Evolutionary conservation across 148 eudicot species (phyloP).

Genomic region (Silene conica): DNA sequence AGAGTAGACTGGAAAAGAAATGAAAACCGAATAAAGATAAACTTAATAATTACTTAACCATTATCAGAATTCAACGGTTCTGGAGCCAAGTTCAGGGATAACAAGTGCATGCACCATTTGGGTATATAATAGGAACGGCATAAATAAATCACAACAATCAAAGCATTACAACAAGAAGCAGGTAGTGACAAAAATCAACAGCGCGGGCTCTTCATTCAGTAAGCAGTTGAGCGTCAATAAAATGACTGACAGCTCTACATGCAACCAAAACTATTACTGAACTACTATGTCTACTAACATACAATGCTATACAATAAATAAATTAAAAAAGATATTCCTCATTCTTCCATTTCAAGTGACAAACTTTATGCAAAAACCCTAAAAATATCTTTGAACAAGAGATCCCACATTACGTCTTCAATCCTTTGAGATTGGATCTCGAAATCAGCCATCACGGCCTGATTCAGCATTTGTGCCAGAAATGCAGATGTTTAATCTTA

Average conservation of each 20-base stretch:
- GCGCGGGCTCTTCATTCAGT: background rate
- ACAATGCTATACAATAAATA: background rate
- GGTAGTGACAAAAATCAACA: background rate
- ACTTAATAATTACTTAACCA: too few relatives aligned
- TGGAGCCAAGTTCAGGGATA: too few relatives aligned
- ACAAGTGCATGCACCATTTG: too few relatives aligned
- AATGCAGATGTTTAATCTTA: background rate
- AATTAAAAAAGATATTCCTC: background rate
- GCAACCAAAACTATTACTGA: background rate
- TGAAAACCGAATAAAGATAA: too few relatives aligned
- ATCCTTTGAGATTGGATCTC: background rate
- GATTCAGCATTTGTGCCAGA: background rate
- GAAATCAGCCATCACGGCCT: background rate
- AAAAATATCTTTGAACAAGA: background rate
- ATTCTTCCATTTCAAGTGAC: background rate
- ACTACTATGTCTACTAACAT: background rate
- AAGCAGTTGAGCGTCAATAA: background rate
- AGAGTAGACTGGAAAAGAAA: too few relatives aligned
- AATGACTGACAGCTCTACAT: background rate
- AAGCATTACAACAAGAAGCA: background rate
- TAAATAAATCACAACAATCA: too few relatives aligned
- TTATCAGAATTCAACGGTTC: too few relatives aligned
- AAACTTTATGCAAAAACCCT: background rate
- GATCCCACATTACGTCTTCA: background rate
- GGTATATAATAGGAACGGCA: too few relatives aligned